Conservation (phyloP, 768 basidiomycete genomes). For the Rhodotorula paludigena region DNA sequence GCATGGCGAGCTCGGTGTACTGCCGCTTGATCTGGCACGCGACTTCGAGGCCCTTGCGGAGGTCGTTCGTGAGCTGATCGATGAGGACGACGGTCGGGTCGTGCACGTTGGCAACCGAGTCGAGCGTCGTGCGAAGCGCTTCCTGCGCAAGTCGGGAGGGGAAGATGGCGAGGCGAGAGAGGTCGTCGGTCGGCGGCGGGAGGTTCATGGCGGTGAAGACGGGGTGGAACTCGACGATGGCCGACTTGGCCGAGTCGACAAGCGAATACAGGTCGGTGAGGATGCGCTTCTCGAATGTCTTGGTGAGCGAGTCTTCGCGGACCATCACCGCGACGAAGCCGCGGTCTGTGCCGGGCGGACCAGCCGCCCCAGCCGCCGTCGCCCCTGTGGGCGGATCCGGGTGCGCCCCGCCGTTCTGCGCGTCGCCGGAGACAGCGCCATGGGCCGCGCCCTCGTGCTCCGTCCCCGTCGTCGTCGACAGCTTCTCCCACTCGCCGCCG, state of each 20-base stretch:
- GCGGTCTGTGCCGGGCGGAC: slow-evolving; percentile 50
- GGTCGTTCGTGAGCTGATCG: slow-evolving; percentile 87
- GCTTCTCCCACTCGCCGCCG: slow-evolving; percentile 81
- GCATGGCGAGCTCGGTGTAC: slow-evolving; percentile 82
- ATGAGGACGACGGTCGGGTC: slow-evolving; percentile 85
- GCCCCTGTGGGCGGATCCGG: background rate
- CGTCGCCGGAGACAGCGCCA: background rate
- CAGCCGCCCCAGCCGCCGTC: background rate
- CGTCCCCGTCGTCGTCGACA: slow-evolving; percentile 60
- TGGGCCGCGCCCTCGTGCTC: slow-evolving; percentile 50
- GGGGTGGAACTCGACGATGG: slow-evolving; percentile 71
- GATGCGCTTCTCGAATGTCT: slow-evolving; percentile 74
- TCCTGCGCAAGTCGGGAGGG: slow-evolving; percentile 91
- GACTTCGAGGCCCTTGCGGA: slow-evolving; percentile 81
- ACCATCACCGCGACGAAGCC: slow-evolving; percentile 89
- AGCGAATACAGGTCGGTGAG: slow-evolving; percentile 73
- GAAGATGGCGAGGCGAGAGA: slow-evolving; percentile 89
- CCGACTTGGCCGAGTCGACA: slow-evolving; percentile 76
- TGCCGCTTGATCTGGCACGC: slow-evolving; percentile 93
- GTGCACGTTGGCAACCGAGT: slow-evolving; percentile 61
- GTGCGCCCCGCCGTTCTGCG: background rate
- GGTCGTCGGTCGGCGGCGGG: slow-evolving; percentile 80
- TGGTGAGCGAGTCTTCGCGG: slow-evolving; percentile 93
- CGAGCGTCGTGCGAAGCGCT: slow-evolving; percentile 77
- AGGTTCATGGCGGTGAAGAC: slow-evolving; percentile 82